Base-by-base conservation (phyloP, 176 grass and related monocot species). In the Elymus sibiricus region DNA sequence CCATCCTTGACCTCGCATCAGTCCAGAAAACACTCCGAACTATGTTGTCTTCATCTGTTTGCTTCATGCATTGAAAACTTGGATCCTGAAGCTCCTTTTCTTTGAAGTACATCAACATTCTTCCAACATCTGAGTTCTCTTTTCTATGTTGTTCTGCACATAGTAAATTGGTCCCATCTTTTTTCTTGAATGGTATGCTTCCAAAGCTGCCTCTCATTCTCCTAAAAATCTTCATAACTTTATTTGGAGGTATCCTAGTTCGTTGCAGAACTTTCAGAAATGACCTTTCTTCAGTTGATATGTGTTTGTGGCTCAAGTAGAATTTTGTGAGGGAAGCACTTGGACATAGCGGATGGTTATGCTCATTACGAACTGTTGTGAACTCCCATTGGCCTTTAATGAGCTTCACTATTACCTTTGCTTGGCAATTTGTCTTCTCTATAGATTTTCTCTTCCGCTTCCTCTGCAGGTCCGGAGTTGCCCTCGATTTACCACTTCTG, bases 381-480 rank as follows among this genome's bases (percentile, higher is more conserved):
- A 69, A 34, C 44, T 55, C 64, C 79, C 79, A 82, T 55, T 82
- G 64, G n/a, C 64, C 79, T 13, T 82, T 55, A 70, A 34, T 24
- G 44, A 82, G 79, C 44, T 70, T 82, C 79, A 82, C 79, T 49
- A 82, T 82, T 64, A 70, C 79, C 64, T 68, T 82, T 55, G 64
- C 79, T 49, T 70, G 43, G 64, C 64, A 82, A 34, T 69, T 32
- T 82, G 79, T 82, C 44, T 69, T 69, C 64, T 49, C 43, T 55
- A 70, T 82, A 82, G 64, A 66, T 69, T 82, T 82, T 51, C 79
- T 82, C 28, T 82, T 69, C 79, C 79, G 66, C 44, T 82, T 82
- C 64, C 44, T 82, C 43, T 28, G 13, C 31, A 68, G 64, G 64
- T 37, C 65, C 19, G n/a, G 42, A 69, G 64, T 67, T 82, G 65